phyloP scores from a whole-genome alignment of 176 grass and related monocot genomes.

The Lolium multiflorum region DNA sequence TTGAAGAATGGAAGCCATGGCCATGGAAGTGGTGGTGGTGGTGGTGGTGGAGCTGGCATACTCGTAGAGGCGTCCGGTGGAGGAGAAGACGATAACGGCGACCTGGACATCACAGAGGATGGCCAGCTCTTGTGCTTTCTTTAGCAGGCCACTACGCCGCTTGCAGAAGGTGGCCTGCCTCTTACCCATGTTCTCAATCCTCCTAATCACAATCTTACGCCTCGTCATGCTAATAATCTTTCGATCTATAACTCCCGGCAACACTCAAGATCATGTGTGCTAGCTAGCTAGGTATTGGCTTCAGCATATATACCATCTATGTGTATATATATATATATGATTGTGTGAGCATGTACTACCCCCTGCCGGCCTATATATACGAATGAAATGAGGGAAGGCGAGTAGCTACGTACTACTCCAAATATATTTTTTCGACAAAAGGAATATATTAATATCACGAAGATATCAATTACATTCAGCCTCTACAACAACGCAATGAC shows the following conservation, averaged over 20 bases:
- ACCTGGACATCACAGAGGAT: not conserved
- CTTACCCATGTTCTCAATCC: not conserved
- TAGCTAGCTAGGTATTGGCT: not conserved
- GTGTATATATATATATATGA: not conserved
- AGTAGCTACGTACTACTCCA: not conserved
- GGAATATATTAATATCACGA: too few relatives aligned
- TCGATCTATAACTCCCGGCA: not conserved
- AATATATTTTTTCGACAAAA: too few relatives aligned
- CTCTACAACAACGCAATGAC: too few relatives aligned
- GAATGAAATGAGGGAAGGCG: not conserved
- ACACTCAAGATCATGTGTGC: not conserved
- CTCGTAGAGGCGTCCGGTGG: not conserved
- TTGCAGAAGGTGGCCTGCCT: conserved; percentile 8
- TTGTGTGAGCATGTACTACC: not conserved
- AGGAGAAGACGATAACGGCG: not conserved
- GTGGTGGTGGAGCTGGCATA: not conserved
- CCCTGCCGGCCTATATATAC: not conserved
- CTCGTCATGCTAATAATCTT: not conserved
- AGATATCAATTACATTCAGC: too few relatives aligned
- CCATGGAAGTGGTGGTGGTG: not conserved
- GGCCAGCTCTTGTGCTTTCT: conserved; percentile 17
- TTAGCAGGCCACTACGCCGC: not conserved
- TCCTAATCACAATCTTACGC: not conserved
- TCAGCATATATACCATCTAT: not conserved
- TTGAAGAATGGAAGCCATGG: not conserved